phyloP scores from a whole-genome alignment of 2,329 filamentous ascomycete genomes.

The Aspergillus sp. region DNA sequence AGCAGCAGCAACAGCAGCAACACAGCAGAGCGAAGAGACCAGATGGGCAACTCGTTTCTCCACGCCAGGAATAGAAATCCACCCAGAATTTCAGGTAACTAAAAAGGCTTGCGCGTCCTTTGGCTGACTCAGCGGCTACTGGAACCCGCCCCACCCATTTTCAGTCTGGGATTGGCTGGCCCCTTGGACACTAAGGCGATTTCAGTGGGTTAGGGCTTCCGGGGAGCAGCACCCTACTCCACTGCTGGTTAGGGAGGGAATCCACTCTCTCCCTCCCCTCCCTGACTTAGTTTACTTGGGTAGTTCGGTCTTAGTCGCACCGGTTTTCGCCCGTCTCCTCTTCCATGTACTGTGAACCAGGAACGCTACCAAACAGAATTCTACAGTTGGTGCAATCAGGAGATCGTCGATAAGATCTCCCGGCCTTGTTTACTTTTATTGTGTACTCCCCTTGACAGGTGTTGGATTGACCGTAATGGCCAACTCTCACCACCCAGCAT shows the following conservation, averaged over 20 bases:
- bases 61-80: slow-evolving; percentile 26
- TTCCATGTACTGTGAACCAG: neutral
- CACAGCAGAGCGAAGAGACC: slow-evolving; percentile 8
- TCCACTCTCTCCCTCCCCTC: neutral
- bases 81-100: slow-evolving; percentile 10
- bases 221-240: slow-evolving; percentile 7
- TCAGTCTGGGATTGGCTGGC: neutral
- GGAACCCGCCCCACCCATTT: neutral
- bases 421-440: slow-evolving; percentile 5
- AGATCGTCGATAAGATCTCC: slow-evolving; percentile 19
- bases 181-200: neutral
- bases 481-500: no score
- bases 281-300: neutral
- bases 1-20: slow-evolving; percentile 1
- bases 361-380: no score
- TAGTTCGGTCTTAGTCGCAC: neutral
- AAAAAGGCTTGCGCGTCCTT: slow-evolving; percentile 36
- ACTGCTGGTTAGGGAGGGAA: neutral
- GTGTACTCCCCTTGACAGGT: neutral
- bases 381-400: slow-evolving; percentile 1
- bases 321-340: neutral
- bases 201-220: slow-evolving; percentile 4
- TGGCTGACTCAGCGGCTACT: slow-evolving; percentile 30
- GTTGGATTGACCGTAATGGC: neutral
- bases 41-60: slow-evolving; percentile 17